Conservation (phyloP, 768 basidiomycete genomes). For the Boletus vinaceobasis region DNA sequence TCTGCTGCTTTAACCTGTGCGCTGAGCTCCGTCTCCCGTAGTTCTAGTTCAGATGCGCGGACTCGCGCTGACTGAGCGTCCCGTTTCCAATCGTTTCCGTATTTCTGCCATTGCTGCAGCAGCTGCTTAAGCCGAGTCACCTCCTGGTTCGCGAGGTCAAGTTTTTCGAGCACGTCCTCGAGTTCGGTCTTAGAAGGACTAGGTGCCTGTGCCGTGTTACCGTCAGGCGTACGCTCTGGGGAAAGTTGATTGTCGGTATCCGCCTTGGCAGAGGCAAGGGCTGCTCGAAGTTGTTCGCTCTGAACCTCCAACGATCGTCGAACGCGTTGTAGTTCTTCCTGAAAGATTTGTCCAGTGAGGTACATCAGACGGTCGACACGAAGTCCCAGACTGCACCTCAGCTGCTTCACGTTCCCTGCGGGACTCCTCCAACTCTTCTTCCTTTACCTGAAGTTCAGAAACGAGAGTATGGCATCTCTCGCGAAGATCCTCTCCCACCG, state of each 20-base stretch:
- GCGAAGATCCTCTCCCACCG: background rate
- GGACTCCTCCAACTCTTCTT: slow-evolving; percentile 17
- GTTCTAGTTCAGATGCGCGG: slow-evolving; percentile 12
- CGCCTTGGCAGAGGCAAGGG: slow-evolving; percentile 10
- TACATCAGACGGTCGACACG: background rate
- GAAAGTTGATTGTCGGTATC: background rate
- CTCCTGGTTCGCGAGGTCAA: slow-evolving; percentile 16
- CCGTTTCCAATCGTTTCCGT: slow-evolving; percentile 24
- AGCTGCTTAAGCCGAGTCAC: slow-evolving; percentile 18
- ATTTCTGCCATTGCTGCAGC: slow-evolving; percentile 24
- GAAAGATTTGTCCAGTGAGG: slow-evolving; percentile 2
- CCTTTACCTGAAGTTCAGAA: slow-evolving; percentile 18
- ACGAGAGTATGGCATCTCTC: slow-evolving; percentile 18
- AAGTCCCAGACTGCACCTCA: slow-evolving; percentile 19
- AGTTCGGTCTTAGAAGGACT: slow-evolving; percentile 1
- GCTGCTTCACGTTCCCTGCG: slow-evolving; percentile 10
- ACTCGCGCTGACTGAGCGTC: slow-evolving; percentile 14
- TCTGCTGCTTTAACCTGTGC: slow-evolving; percentile 12
- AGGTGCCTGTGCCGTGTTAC: background rate
- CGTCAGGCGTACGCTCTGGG: slow-evolving; percentile 6
- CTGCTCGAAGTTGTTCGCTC: slow-evolving; percentile 17
- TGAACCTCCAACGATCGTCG: slow-evolving; percentile 14
- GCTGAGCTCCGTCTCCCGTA: slow-evolving; percentile 8
- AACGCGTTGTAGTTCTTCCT: slow-evolving; percentile 21
- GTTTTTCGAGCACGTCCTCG: slow-evolving; percentile 8